Evolutionary conservation across 129 eudicot species (phyloP).

Genomic region (Chrysanthemum lavandulifolium): DNA sequence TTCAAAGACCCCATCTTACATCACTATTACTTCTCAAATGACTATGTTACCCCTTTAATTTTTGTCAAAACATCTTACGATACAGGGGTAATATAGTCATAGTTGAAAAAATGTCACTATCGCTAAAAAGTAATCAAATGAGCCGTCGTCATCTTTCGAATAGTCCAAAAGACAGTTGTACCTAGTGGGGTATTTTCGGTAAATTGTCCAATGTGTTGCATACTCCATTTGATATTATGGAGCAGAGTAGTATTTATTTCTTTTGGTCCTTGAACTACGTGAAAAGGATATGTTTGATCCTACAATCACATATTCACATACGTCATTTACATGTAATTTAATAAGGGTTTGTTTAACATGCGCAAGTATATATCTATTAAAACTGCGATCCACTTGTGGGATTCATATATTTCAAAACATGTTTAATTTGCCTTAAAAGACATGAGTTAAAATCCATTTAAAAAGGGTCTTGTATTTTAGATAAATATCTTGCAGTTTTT

Average conservation of each 20-base stretch:
- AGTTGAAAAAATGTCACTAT: slow-evolving; percentile 32
- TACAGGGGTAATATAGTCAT: slow-evolving; percentile 32
- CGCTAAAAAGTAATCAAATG: slow-evolving; percentile 53
- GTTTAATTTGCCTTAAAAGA: too few species aligned
- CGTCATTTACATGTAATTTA: not conserved
- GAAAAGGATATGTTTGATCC: not conserved
- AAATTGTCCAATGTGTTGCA: slow-evolving; percentile 24
- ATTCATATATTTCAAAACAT: too few species aligned
- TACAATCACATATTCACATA: not conserved
- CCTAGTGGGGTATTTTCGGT: slow-evolving; percentile 22
- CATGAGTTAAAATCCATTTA: too few species aligned
- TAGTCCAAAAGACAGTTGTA: slow-evolving; percentile 44
- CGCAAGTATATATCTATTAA: too few species aligned
- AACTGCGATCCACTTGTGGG: too few species aligned
- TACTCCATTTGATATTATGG: slow-evolving; percentile 5
- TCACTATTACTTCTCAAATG: not conserved
- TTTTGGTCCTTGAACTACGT: slow-evolving; percentile 22
- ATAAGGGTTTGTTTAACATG: too few species aligned
- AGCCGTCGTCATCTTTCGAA: slow-evolving; percentile 43
- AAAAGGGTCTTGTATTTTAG: too few species aligned
- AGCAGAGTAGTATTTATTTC: too few species aligned
- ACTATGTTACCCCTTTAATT: slow-evolving; percentile 21
- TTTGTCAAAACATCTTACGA: not conserved
- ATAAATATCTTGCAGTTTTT: too few species aligned
- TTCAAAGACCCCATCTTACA: slow-evolving; percentile 31